These are phyloP conservation scores for Mortierella sp. DNA, from an alignment of 371 early-diverging fungal genomes.

Conservation along the genomic window DNA sequence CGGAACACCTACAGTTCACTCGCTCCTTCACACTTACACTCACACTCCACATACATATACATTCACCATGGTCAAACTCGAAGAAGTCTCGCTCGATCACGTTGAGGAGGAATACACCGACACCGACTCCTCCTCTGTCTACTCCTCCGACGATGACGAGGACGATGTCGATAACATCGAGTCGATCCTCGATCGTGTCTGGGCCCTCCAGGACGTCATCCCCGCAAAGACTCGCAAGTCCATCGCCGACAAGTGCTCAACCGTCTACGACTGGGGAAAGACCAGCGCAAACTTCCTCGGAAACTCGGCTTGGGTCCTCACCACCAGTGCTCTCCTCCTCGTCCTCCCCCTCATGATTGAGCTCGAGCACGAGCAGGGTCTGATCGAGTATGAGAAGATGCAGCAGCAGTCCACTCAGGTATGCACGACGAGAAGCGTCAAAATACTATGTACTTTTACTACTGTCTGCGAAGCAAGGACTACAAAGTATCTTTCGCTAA, in stretches of 20 bases:
- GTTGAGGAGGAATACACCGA: conserved; percentile 55
- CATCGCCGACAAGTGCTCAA: conserved; percentile 65
- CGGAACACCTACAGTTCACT: neutral
- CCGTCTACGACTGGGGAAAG: conserved; percentile 70
- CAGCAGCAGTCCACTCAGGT: conserved; percentile 67
- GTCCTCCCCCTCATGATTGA: conserved; percentile 83
- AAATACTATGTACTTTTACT: too few relatives aligned
- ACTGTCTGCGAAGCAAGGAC: neutral
- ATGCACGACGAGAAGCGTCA: conserved; percentile 5
- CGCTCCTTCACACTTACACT: neutral
- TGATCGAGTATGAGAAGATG: conserved; percentile 84
- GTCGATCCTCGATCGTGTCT: conserved; percentile 73
- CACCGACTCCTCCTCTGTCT: conserved; percentile 50
- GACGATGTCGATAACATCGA: conserved; percentile 59
- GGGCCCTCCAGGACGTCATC: conserved; percentile 83
- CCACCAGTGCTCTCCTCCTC: conserved; percentile 83
- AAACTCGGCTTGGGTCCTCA: conserved; percentile 86
- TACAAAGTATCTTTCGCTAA: neutral
- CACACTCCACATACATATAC: neutral
- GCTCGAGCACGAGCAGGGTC: conserved; percentile 81
- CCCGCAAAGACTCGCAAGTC: conserved; percentile 76
- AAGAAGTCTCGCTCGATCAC: conserved; percentile 55
- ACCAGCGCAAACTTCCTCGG: conserved; percentile 74
- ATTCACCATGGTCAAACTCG: conserved; percentile 52
- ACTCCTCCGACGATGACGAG: conserved; percentile 57